Conservation (phyloP, 352 stramenopile genomes). For the Phytopythium vexans region DNA sequence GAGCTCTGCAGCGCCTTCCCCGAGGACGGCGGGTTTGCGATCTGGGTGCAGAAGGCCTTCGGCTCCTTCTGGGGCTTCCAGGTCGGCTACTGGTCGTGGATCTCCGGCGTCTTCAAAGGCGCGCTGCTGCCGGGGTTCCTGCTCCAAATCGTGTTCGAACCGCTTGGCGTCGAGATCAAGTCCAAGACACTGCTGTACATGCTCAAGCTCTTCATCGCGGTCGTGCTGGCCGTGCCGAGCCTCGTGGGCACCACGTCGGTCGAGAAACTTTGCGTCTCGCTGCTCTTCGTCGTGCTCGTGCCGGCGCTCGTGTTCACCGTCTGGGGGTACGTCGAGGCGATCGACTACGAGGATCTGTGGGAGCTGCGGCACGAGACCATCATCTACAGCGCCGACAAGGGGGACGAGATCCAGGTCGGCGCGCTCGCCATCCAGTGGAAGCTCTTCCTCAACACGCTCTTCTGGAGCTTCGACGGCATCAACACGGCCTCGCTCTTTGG, state of each 20-base stretch:
- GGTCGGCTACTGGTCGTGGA: conserved; percentile 81
- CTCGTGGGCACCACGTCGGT: conserved; percentile 35
- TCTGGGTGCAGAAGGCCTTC: conserved; percentile 71
- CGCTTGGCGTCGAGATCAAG: conserved; percentile 11
- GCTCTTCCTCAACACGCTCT: conserved; percentile 90
- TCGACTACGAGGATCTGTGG: conserved; percentile 86
- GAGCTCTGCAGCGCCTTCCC: conserved; percentile 73
- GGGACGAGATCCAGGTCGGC: conserved; percentile 61
- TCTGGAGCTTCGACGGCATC: conserved; percentile 93
- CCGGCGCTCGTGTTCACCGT: conserved; percentile 84
- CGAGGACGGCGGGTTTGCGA: conserved; percentile 69
- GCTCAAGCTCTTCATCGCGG: conserved; percentile 25
- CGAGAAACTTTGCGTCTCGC: conserved; percentile 18
- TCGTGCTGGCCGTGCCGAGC: conserved; percentile 29
- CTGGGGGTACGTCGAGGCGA: conserved; percentile 30
- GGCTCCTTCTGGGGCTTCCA: conserved; percentile 79
- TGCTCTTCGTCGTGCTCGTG: conserved; percentile 43
- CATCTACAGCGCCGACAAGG: conserved; percentile 15
- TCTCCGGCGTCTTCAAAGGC: conserved; percentile 54
- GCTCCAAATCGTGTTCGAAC: conserved; percentile 36
- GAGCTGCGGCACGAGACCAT: conserved; percentile 70
- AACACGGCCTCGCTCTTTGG: conserved; percentile 84
- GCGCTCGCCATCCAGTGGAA: conserved; percentile 54
- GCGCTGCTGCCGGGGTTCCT: conserved; percentile 44
- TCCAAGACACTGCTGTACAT: conserved; percentile 20